phyloP scores from a whole-genome alignment of 75 land plant genomes.

The Selaginella moellendorffii region DNA sequence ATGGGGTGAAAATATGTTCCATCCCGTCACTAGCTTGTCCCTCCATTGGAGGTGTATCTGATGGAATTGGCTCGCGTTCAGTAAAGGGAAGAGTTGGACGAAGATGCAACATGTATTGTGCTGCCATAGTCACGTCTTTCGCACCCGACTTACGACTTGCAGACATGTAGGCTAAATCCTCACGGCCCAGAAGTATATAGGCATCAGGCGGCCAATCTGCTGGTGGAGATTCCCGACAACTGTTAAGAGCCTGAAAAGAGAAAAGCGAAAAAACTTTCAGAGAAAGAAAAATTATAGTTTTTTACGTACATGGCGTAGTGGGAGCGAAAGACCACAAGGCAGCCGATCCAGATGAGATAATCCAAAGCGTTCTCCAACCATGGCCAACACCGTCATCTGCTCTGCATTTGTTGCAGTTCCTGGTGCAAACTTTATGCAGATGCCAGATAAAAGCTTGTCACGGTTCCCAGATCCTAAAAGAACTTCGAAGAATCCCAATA shows the following conservation, averaged over 20 bases:
- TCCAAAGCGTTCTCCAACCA: slow-evolving; percentile 93
- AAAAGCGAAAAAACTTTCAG: no score
- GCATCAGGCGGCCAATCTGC: slow-evolving; percentile 86
- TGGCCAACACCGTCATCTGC: slow-evolving; percentile 72
- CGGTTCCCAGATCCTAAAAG: slow-evolving; percentile 37
- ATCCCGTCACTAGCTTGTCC: slow-evolving; percentile 67
- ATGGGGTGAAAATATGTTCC: slow-evolving; percentile 80
- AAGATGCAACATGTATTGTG: slow-evolving; percentile 84
- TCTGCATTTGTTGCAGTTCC: slow-evolving; percentile 44
- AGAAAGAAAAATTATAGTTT: no score
- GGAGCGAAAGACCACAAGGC: slow-evolving; percentile 89
- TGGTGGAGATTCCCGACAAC: slow-evolving; percentile 90
- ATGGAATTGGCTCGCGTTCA: slow-evolving; percentile 26
- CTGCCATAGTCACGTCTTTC: slow-evolving; percentile 45
- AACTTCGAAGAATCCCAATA: slow-evolving; percentile 67
- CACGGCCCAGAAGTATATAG: slow-evolving; percentile 87
- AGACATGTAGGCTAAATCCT: slow-evolving; percentile 61
- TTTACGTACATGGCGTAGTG: slow-evolving; percentile 89
- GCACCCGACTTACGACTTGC: slow-evolving; percentile 9
- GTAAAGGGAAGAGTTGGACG: slow-evolving; percentile 54
- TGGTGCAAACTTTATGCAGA: slow-evolving; percentile 36
- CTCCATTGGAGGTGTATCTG: slow-evolving; percentile 23
- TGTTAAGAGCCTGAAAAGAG: slow-evolving; percentile 54
- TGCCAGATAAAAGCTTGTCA: slow-evolving; percentile 48
- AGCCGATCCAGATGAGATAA: slow-evolving; percentile 68